Conservation (phyloP, 768 basidiomycete species). For the Boletus barrowsii region DNA sequence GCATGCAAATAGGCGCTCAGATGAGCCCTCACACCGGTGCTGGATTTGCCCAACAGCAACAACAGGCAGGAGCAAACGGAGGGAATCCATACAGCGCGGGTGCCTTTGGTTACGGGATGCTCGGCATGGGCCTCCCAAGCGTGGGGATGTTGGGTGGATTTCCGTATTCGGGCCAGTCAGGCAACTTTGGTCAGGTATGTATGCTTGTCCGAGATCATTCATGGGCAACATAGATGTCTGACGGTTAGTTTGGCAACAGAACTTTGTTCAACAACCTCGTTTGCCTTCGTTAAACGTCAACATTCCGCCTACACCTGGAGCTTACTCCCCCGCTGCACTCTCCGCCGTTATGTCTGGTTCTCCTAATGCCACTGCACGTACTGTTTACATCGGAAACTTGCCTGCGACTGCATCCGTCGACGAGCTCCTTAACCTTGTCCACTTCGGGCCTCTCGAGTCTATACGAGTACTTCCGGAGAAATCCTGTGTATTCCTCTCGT, state of each 20-base stretch:
- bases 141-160: slow-evolving; percentile 73
- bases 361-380: slow-evolving; percentile 69
- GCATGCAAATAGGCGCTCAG: slow-evolving; percentile 47
- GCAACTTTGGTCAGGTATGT: slow-evolving; percentile 62
- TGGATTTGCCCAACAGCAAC: slow-evolving; percentile 49
- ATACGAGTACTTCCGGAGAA: slow-evolving; percentile 96
- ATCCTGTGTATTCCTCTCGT: slow-evolving; percentile 96
- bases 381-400: slow-evolving; percentile 96
- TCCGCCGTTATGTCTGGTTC: slow-evolving; percentile 65
- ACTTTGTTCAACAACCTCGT: slow-evolving; percentile 46
- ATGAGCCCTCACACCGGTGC: slow-evolving; percentile 66
- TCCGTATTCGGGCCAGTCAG: slow-evolving; percentile 69
- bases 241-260: slow-evolving; percentile 28
- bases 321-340: slow-evolving; percentile 77
- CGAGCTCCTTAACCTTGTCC: slow-evolving; percentile 95
- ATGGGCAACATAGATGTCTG: neutral
- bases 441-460: slow-evolving; percentile 94
- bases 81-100: slow-evolving; percentile 52
- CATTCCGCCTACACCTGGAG: slow-evolving; percentile 68
- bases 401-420: slow-evolving; percentile 95
- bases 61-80: slow-evolving; percentile 37
- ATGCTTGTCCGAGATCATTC: neutral
- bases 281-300: slow-evolving; percentile 62
- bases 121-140: slow-evolving; percentile 75
- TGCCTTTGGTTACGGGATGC: slow-evolving; percentile 65